Evolutionary conservation across 352 stramenopile species (phyloP).

Genomic region (Saprolegnia diclina): DNA sequence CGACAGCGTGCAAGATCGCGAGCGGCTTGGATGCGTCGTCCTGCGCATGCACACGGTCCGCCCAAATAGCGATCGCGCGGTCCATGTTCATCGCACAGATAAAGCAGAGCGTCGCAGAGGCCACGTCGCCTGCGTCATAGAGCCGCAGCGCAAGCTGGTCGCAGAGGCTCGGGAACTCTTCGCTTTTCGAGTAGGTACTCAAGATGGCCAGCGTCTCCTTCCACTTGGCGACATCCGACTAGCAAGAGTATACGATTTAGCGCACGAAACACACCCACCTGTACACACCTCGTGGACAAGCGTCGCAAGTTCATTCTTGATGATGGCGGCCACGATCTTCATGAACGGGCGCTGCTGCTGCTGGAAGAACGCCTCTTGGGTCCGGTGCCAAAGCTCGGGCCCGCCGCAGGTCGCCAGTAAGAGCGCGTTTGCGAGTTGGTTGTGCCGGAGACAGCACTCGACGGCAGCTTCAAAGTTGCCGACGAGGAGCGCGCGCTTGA

Average conservation of each 20-base stretch:
- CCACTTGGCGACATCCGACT: conserved; percentile 92
- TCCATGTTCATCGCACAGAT: conserved; percentile 92
- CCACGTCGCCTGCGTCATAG: conserved; percentile 83
- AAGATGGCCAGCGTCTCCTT: conserved; percentile 96
- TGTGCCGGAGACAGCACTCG: conserved; percentile 94
- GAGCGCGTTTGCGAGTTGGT: conserved; percentile 95
- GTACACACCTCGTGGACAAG: conserved; percentile 58
- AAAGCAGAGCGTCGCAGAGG: conserved; percentile 93
- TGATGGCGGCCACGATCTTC: conserved; percentile 93
- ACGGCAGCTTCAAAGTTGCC: conserved; percentile 98
- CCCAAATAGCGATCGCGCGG: conserved; percentile 72
- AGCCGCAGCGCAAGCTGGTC: conserved; percentile 90
- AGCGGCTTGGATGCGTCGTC: conserved; percentile 63
- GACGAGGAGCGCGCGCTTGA: conserved; percentile 95
- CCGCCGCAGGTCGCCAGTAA: conserved; percentile 92
- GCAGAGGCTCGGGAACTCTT: conserved; percentile 95
- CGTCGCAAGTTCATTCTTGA: conserved; percentile 89
- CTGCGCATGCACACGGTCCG: conserved; percentile 39
- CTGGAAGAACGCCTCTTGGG: conserved; percentile 94
- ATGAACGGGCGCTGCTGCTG: conserved; percentile 90
- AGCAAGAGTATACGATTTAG: conserved; percentile 27
- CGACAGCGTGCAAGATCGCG: conserved; percentile 58
- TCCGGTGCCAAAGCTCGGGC: conserved; percentile 94
- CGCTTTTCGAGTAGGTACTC: conserved; percentile 95
- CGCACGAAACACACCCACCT: too few relatives aligned